These are phyloP conservation scores for Prosopis cineraria DNA, from an alignment of 306 rosid genomes.

Conservation along the genomic window DNA sequence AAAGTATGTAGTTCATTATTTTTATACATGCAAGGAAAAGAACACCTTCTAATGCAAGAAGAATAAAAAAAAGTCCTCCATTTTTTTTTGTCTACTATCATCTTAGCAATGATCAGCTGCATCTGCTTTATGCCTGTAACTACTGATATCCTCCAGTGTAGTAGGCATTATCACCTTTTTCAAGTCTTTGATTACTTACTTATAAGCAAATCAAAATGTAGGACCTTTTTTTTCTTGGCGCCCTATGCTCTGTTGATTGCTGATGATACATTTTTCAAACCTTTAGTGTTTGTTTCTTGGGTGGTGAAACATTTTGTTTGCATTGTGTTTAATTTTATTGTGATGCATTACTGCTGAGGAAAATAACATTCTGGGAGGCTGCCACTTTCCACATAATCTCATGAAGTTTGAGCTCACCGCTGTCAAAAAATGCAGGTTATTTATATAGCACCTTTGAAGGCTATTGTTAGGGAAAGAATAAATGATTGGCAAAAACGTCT, in stretches of 20 bases:
- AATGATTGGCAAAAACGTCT: slow-evolving; percentile 87
- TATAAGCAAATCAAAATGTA: background rate
- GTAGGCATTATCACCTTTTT: background rate
- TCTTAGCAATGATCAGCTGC: background rate
- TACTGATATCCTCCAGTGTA: background rate
- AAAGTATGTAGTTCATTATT: background rate
- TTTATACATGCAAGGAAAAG: background rate
- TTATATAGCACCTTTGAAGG: slow-evolving; percentile 97
- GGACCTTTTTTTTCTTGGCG: background rate
- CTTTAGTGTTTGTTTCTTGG: background rate
- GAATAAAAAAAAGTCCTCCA: background rate
- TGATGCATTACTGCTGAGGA: background rate
- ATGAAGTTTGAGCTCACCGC: slow-evolving; percentile 14
- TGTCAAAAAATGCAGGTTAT: slow-evolving; percentile 63
- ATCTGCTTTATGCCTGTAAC: background rate
- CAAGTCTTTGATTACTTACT: background rate
- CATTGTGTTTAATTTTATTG: background rate
- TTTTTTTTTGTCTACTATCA: background rate
- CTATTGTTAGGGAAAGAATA: slow-evolving; percentile 98
- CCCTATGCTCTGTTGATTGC: background rate
- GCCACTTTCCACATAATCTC: slow-evolving; percentile 28
- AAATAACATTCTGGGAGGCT: slow-evolving; percentile 1
- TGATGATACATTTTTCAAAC: background rate
- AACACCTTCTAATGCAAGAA: background rate
- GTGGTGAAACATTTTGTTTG: background rate